phyloP scores from a whole-genome alignment of 495 filamentous ascomycete genomes.

The Xylaria acuta region DNA sequence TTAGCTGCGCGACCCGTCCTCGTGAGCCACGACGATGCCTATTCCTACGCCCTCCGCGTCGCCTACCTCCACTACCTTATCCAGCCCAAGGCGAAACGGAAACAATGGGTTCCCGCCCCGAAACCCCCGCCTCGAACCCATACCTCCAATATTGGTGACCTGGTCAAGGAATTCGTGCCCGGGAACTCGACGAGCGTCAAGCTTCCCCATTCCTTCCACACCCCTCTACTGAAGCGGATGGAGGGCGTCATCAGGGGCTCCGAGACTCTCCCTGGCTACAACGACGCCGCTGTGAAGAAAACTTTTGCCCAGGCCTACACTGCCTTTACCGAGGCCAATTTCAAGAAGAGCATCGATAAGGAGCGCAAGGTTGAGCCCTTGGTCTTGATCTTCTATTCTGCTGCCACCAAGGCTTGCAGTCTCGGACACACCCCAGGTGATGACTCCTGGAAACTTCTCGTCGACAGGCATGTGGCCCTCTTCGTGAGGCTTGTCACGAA shows the following conservation, averaged over 20 bases:
- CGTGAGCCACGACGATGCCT: slow-evolving; percentile 74
- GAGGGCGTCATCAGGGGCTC: slow-evolving; percentile 78
- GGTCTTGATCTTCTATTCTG: slow-evolving; percentile 83
- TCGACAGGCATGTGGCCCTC: slow-evolving; percentile 92
- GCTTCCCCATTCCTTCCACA: slow-evolving; percentile 60
- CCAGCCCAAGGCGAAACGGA: slow-evolving; percentile 84
- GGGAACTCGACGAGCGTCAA: slow-evolving; percentile 50
- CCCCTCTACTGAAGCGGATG: slow-evolving; percentile 80
- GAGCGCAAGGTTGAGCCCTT: slow-evolving; percentile 92
- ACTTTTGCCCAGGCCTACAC: slow-evolving; percentile 86
- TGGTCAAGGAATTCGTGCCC: slow-evolving; percentile 62
- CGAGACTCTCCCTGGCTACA: slow-evolving; percentile 74
- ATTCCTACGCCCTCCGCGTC: slow-evolving; percentile 85
- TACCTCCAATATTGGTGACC: slow-evolving; percentile 71
- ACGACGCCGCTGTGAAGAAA: slow-evolving; percentile 84
- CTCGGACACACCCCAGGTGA: slow-evolving; percentile 84
- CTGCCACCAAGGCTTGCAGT: slow-evolving; percentile 78
- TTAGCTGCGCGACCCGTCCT: slow-evolving; percentile 42
- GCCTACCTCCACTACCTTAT: slow-evolving; percentile 94
- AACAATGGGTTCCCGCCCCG: slow-evolving; percentile 76
- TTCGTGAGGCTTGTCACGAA: slow-evolving; percentile 87
- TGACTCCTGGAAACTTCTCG: slow-evolving; percentile 89
- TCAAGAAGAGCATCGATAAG: slow-evolving; percentile 90
- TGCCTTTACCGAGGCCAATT: slow-evolving; percentile 72
- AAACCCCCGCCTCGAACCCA: slow-evolving; percentile 67